A percentile compares a stretch with the other conserved stretches of the same genome.
These are phyloP conservation scores for Arabidopsis arenosa DNA, from an alignment of 345 rosid species.

Conservation along the genomic window DNA sequence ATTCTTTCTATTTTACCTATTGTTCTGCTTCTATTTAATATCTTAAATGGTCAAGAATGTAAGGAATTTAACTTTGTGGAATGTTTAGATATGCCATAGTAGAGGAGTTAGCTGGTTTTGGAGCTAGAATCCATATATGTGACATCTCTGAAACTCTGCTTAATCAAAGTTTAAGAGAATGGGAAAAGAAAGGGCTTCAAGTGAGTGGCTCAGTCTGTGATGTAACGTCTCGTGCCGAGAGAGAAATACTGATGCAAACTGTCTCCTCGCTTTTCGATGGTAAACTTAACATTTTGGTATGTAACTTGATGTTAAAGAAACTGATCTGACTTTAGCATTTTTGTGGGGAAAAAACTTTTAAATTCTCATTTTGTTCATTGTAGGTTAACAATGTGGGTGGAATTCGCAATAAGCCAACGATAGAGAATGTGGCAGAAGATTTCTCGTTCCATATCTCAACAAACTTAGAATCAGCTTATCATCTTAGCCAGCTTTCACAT, in stretches of 20 bases:
- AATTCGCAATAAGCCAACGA: slow-evolving; percentile 43
- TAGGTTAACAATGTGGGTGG: slow-evolving; percentile 65
- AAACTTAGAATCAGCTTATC: slow-evolving; percentile 60
- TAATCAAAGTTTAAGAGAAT: slow-evolving; percentile 20
- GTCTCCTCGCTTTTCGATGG: slow-evolving; percentile 22
- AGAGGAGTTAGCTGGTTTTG: slow-evolving; percentile 32
- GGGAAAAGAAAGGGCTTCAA: slow-evolving; percentile 38
- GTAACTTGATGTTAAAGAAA: neutral
- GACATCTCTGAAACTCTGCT: neutral
- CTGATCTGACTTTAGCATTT: neutral
- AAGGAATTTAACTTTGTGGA: neutral
- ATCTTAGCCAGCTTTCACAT: slow-evolving; percentile 59
- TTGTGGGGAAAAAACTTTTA: neutral
- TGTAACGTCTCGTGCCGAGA: slow-evolving; percentile 25
- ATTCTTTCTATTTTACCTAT: neutral
- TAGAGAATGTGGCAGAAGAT: slow-evolving; percentile 52
- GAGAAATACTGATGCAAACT: slow-evolving; percentile 32
- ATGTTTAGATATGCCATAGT: slow-evolving; percentile 29
- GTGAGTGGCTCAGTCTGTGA: slow-evolving; percentile 35
- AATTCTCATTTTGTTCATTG: neutral
- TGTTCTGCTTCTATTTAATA: neutral
- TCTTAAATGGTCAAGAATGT: neutral
- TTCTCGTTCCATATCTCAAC: slow-evolving; percentile 44
- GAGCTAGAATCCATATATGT: slow-evolving; percentile 29
- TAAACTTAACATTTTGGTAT: slow-evolving; percentile 23